Evolutionary conservation across 257 asterid species (phyloP), one percentile per base, ranked within the genome.

Genomic region (Petrea volubilis): DNA sequence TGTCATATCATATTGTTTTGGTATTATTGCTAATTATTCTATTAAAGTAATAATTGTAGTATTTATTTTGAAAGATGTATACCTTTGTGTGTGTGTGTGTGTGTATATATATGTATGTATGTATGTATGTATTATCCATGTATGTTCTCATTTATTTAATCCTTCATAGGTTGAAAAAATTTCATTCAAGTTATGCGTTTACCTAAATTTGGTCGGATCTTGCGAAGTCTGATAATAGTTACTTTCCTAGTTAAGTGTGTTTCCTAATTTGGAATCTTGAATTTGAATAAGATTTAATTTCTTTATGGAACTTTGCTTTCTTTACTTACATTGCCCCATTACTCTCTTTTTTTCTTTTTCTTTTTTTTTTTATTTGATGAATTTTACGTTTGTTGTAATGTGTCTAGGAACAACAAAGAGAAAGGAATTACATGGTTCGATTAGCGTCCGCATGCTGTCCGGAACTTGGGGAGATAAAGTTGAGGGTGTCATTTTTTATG

Each of bases 381-480:
- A 18, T 38, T 57, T 21, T 68, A 14, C 41, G 52, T 60, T 17
- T 53, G 28, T 72, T 74, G 67, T 60, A 24, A 61, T 78, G 74
- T 61, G 74, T 79, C 46, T 76, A 95, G 98, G 99, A 67, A 86
- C 97, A 25, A 95, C 98, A 33, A 95, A 90, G 91, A 88, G 97
- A 80, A 95, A 92, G 80, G 99, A 95, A 77, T 76, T 95, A 67
- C 99, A 95, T 27, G 98, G 99, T 63, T 85, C 92, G 40, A 40
- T 88, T 63, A 17, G 71, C 55, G 40, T 79, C 72, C 78, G 62
- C 74, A 68, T 43, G 59, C 61, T 92, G 64, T 83, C 86, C n/a
- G 98, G 98, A 73, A 75, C 82, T 14, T 87, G 96, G 96, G 86
- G 90, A 34, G 81, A 85, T 70, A 82, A 79, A 74, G 76, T 70